These are phyloP conservation scores for Haemoproteus tartakovskyi DNA, from an alignment of 169 alveolate genomes.

Conservation along the genomic window DNA sequence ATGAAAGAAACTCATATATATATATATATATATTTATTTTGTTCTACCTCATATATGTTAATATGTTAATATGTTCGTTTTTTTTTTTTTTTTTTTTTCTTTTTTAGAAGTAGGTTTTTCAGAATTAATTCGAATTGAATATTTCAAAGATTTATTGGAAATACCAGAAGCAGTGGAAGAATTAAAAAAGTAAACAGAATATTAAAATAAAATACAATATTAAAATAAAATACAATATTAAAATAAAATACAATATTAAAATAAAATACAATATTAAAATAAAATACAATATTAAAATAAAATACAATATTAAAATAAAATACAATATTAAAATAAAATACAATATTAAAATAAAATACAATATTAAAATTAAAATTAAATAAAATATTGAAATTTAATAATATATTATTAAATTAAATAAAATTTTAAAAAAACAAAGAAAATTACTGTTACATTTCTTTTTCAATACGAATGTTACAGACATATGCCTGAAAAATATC, in stretches of 20 bases:
- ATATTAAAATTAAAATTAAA: too few species aligned
- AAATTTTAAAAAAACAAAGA: background rate
- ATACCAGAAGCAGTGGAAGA: constrained; percentile 58
- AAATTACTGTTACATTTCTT: background rate
- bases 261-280: too few species aligned
- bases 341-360: too few species aligned
- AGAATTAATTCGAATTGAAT: constrained; percentile 39
- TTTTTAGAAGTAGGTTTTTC: constrained; percentile 26
- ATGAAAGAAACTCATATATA: too few species aligned
- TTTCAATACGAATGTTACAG: background rate
- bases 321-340: too few species aligned
- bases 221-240: too few species aligned
- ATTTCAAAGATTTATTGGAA: constrained; percentile 30
- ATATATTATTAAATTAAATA: too few species aligned
- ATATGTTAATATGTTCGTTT: background rate
- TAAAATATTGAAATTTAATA: too few species aligned
- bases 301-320: too few species aligned
- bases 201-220: constrained; percentile 1
- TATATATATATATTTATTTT: background rate
- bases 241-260: too few species aligned
- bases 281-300: too few species aligned
- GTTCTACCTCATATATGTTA: background rate
- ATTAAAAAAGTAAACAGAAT: constrained; percentile 15
- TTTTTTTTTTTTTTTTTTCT: background rate
- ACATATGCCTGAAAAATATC: constrained; percentile 60